Evolutionary conservation across 1,284 basidiomycete genomes (phyloP).

Genomic region (Agaricales sp.): DNA sequence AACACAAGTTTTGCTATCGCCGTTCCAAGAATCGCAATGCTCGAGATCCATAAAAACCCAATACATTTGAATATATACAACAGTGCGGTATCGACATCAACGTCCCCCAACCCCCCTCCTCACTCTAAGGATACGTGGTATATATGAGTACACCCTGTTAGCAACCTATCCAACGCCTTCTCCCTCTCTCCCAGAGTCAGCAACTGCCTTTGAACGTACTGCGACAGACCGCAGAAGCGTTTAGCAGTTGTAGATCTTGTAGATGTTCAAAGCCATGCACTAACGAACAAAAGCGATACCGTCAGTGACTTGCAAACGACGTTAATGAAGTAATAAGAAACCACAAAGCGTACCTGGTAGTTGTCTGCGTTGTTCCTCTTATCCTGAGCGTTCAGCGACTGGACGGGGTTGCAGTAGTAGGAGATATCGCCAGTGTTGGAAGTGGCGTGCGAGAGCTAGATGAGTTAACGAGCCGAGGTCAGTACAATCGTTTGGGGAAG

Average conservation of each 20-base stretch:
- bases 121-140: too few species aligned
- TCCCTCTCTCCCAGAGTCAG: too few species aligned
- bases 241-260: background rate
- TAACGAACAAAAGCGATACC: background rate
- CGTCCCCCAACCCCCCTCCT: too few species aligned
- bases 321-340: background rate
- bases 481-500: background rate
- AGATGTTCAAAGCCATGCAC: background rate
- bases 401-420: background rate
- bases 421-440: background rate
- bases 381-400: background rate
- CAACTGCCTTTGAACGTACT: too few species aligned
- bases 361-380: constrained; percentile 1
- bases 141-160: too few species aligned
- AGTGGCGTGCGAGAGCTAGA: constrained; percentile 2
- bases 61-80: too few species aligned
- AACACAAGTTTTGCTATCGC: too few species aligned
- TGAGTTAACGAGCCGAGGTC: background rate
- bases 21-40: too few species aligned
- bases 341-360: background rate
- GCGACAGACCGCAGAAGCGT: too few species aligned
- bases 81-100: too few species aligned
- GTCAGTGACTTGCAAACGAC: background rate
- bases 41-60: too few species aligned
- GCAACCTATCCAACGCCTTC: too few species aligned